Evolutionary conservation across 2,329 filamentous ascomycete genomes (phyloP).

Genomic region (Zymoseptoria pseudotritici): DNA sequence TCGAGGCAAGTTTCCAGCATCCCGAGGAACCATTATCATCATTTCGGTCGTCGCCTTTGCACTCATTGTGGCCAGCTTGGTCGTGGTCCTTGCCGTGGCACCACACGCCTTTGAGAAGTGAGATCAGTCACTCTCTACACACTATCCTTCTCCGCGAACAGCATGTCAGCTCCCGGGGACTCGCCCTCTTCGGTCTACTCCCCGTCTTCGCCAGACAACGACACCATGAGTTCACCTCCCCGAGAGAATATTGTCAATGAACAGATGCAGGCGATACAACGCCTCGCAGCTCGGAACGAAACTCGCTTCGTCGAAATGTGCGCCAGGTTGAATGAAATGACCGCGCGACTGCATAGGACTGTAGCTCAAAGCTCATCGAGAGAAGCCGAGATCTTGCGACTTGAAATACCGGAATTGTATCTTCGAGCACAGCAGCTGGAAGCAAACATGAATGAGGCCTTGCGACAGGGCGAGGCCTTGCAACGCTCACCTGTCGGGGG

Average conservation of each 20-base stretch:
- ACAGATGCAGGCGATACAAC: background rate
- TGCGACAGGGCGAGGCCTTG: background rate
- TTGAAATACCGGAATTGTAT: background rate
- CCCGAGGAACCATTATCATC: slow-evolving; percentile 64
- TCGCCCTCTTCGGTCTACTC: background rate
- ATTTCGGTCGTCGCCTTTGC: slow-evolving; percentile 57
- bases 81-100: slow-evolving; percentile 52
- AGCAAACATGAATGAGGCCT: background rate
- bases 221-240: background rate
- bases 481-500: background rate
- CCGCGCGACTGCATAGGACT: background rate
- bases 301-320: background rate
- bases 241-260: too few species aligned
- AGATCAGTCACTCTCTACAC: background rate
- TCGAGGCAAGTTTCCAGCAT: slow-evolving; percentile 70
- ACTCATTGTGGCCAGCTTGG: slow-evolving; percentile 52
- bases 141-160: background rate
- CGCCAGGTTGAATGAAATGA: background rate
- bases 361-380: background rate
- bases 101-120: slow-evolving; percentile 36
- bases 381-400: background rate
- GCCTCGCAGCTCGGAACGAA: background rate
- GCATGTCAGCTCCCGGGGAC: background rate
- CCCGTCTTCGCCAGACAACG: background rate
- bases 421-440: background rate